phyloP scores from a whole-genome alignment of 192 early-diverging fungal species.

The Endogone sp. region DNA sequence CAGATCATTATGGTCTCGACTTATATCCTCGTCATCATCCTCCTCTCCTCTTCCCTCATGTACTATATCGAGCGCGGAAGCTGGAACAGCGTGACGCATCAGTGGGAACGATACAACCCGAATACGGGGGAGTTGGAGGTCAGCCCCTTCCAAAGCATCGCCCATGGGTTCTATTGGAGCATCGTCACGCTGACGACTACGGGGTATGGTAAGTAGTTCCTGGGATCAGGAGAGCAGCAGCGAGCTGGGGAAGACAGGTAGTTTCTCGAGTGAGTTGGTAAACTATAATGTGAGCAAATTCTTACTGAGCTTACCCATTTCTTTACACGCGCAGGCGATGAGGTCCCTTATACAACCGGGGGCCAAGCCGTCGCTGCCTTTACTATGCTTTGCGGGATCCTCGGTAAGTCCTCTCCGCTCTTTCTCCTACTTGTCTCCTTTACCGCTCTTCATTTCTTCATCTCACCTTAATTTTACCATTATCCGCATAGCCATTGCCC shows the following conservation, averaged over 20 bases:
- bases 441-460: neutral
- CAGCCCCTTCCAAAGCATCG: constrained; percentile 49
- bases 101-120: constrained; percentile 11
- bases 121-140: constrained; percentile 8
- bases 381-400: constrained; percentile 49
- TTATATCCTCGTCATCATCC: constrained; percentile 5
- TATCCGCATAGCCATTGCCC: constrained; percentile 34
- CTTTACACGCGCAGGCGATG: constrained; percentile 26
- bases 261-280: too few species aligned
- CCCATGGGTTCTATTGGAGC: constrained; percentile 49
- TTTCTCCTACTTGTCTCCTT: neutral
- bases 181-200: constrained; percentile 51
- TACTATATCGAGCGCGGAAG: constrained; percentile 14
- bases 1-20: constrained; percentile 14
- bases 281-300: too few species aligned
- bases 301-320: too few species aligned
- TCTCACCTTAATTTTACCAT: neutral
- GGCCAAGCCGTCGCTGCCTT: constrained; percentile 42
- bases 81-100: neutral
- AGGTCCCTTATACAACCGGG: constrained; percentile 39
- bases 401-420: neutral
- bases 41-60: constrained; percentile 11
- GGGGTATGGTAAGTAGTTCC: constrained; percentile 37
- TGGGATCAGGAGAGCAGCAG: neutral
- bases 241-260: neutral